Evolutionary conservation across 768 basidiomycete genomes (phyloP).

Genomic region (Roridomyces roridus): DNA sequence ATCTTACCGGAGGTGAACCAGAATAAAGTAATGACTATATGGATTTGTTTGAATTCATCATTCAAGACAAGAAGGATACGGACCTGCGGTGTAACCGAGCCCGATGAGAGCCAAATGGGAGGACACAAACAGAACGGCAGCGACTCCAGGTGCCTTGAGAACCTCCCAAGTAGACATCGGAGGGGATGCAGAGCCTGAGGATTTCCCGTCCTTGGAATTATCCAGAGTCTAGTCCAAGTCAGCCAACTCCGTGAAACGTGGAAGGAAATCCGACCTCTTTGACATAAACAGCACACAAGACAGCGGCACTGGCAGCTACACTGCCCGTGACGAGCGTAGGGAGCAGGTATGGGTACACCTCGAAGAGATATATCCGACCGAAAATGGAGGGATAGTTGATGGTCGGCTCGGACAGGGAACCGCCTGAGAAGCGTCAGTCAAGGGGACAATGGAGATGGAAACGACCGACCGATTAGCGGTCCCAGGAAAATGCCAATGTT

Average conservation of each 20-base stretch:
- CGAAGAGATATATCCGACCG: constrained; percentile 3
- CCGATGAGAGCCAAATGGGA: constrained; percentile 2
- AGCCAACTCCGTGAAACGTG: background rate
- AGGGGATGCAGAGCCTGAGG: background rate
- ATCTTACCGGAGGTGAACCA: constrained; percentile 5
- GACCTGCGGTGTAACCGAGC: constrained; percentile 5
- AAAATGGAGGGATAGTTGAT: constrained; percentile 3
- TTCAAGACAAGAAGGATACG: background rate
- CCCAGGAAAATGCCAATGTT: constrained; percentile 13
- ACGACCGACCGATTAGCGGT: constrained; percentile 1
- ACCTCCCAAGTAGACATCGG: constrained; percentile 9
- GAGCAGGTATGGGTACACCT: constrained; percentile 10
- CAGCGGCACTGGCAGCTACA: constrained; percentile 2
- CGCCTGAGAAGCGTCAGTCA: background rate
- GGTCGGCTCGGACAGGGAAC: constrained; percentile 6
- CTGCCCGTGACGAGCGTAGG: constrained; percentile 2
- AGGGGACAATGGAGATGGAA: background rate
- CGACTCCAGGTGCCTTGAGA: constrained; percentile 8
- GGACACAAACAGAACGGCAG: constrained; percentile 1
- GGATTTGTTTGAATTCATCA: background rate
- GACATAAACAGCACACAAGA: constrained; percentile 5
- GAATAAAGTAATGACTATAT: constrained; percentile 2
- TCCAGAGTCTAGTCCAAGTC: constrained; percentile 1
- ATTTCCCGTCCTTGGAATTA: constrained; percentile 7
- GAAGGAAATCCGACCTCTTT: constrained; percentile 2